Base-by-base conservation (phyloP, 2,329 filamentous ascomycete species). In the Botrytis medusae region DNA sequence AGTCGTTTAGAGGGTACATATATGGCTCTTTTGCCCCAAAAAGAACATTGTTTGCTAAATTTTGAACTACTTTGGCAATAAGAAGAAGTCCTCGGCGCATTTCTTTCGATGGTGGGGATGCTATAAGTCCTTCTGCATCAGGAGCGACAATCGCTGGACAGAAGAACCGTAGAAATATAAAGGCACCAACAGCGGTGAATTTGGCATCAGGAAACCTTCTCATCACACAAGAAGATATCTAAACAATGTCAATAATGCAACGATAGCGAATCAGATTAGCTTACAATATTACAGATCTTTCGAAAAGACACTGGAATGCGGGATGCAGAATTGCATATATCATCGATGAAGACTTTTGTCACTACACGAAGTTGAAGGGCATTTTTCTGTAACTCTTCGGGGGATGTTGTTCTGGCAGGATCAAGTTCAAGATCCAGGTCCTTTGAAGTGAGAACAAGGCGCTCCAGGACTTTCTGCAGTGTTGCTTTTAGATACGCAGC, bases 1-100 rank as follows among this genome's bases (percentile, higher is more conserved):
- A 92, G 73, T 91, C 87, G 78, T 92, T 92, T 34, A 92, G 82
- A 1, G 90, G 89, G 75, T 89, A 91, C 91, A 92, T 92, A 78
- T 91, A 92, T 5, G 89, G 88, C 79, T 92, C 90, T 80, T 92
- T 92, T 48, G 89, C 89, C 6, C 91, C 90, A 76, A 92, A 92
- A 1, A 92, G 83, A 42, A 92, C 90, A 73, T 92, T 92, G 77
- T 92, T 92, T 51, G 90, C 91, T 51, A 92, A 83, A 78, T 92
- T 92, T 77, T 92, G 91, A 34, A 92, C 87, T 73, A 92, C 88
- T 79, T 92, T 92, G 68, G 91, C 90, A 76, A 92, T 92, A 46
- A 92, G 84, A 44, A 92, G 84, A 9, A 92, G 84, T 6, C 90
- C 90, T 71, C 90, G 86, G 29, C 91, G 86, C 88, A 92, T 91